Evolutionary conservation across 164 flowering plant species (phyloP).

Genomic region (Protea cynaroides): DNA sequence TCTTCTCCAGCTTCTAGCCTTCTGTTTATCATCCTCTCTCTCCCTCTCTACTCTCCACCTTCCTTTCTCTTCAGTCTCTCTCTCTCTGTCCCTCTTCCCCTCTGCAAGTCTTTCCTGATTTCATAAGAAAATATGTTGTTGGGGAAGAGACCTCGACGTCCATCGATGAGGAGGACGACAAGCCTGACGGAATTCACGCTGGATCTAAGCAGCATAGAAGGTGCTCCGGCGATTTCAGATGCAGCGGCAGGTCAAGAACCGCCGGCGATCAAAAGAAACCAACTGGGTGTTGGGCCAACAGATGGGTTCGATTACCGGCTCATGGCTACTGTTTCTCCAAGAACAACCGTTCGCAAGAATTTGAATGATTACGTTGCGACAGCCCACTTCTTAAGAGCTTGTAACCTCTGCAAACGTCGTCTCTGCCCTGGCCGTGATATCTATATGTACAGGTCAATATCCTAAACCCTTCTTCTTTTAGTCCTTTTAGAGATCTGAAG

Average conservation of each 20-base stretch:
- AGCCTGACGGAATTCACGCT: slow-evolving; percentile 60
- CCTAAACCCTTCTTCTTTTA: neutral
- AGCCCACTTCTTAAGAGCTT: slow-evolving; percentile 43
- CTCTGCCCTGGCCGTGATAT: slow-evolving; percentile 58
- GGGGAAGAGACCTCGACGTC: slow-evolving; percentile 62
- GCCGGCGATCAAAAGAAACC: neutral
- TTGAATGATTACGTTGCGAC: slow-evolving; percentile 36
- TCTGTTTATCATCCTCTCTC: slow-evolving; percentile 19
- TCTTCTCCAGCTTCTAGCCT: slow-evolving; percentile 18
- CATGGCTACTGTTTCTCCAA: slow-evolving; percentile 25
- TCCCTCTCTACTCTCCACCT: slow-evolving; percentile 2
- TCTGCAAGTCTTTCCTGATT: neutral
- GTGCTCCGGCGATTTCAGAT: neutral
- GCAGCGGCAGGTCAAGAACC: slow-evolving; percentile 10
- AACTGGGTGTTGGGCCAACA: neutral
- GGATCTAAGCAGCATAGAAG: slow-evolving; percentile 26
- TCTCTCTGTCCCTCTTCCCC: neutral
- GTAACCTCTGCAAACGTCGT: slow-evolving; percentile 64
- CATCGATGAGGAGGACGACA: slow-evolving; percentile 54
- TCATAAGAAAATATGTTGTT: slow-evolving; percentile 33
- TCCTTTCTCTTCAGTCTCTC: slow-evolving; percentile 4
- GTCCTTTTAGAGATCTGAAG: too few species aligned
- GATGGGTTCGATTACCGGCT: slow-evolving; percentile 22
- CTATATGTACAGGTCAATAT: slow-evolving; percentile 65
- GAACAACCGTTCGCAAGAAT: slow-evolving; percentile 23